Base-by-base conservation (phyloP, 2,329 filamentous ascomycete genomes). In the Neoarthrinium moseri region DNA sequence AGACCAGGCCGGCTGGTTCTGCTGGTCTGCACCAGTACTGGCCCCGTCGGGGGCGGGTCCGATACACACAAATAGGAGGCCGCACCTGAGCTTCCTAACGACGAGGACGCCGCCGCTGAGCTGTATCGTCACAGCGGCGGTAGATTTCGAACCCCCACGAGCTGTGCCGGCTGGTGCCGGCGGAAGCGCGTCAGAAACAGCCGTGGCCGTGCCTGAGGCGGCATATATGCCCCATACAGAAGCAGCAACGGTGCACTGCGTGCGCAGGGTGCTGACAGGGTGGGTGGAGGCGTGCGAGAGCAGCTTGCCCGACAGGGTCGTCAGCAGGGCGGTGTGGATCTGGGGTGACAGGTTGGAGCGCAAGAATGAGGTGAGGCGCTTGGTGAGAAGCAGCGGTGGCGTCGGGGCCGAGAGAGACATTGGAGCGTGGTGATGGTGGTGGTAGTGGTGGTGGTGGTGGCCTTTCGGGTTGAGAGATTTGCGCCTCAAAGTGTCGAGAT, bases 221-320 rank as follows among this genome's bases (percentile, higher is more conserved):
- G 74, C 70, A 63, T 85, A 81, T 34, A 83, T 73, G 17, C 73
- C 69, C 70, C 81, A 82, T 17, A 85, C 73, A 5, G 77, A 81
- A 47, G 80, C 78, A 33, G 82, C 82, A 49, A 85, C 78, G 48
- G 81, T 84, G 55, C 78, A 79, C 61, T 84, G 80, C 8, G 78
- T 81, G 56, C 82, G 80, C 30, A 86, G 74, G 17, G 73, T 68
- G 49, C 74, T 68, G 54, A 82, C 78, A 39, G 80, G 69, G 35
- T 79, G 70, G 3, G 72, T 65, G 41, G 78, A 80, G 30, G 81
- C 77, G 61, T 83, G 80, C 46, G 81, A 78, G 53, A 86, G 79
- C 27, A 86, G 76, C 62, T 83, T 83, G 55, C 82, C 82, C 30
- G 78, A 75, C 1, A 75, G 70, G 3, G 80, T 81, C 37, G 79